phyloP scores from a whole-genome alignment of 179 eudicot genomes.

The Camellia oleifera region DNA sequence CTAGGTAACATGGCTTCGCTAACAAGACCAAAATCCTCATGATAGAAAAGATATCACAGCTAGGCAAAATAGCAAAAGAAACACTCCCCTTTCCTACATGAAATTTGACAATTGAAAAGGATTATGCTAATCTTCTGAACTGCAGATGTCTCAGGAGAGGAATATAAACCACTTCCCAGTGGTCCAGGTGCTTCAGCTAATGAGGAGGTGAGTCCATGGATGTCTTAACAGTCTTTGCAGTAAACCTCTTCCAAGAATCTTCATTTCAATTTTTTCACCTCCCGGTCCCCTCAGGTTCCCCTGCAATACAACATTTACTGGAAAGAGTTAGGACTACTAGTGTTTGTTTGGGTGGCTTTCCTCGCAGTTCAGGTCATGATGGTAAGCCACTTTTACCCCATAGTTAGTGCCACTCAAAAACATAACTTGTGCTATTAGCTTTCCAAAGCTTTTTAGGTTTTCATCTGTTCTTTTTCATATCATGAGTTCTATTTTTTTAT shows the following conservation, averaged over 20 bases:
- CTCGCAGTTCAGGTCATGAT: constrained; percentile 51
- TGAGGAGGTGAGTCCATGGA: constrained; percentile 28
- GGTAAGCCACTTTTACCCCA: constrained; percentile 24
- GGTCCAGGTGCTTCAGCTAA: constrained; percentile 39
- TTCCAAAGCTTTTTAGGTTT: too few species aligned
- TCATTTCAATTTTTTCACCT: neutral
- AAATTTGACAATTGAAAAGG: neutral
- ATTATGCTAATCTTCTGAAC: neutral
- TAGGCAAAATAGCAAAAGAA: neutral
- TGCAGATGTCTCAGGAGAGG: constrained; percentile 33
- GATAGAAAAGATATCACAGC: too few species aligned
- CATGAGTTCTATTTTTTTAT: neutral
- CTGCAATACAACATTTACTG: constrained; percentile 42
- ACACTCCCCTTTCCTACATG: too few species aligned
- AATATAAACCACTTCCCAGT: constrained; percentile 53
- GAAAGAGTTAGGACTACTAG: constrained; percentile 55
- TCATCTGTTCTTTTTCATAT: too few species aligned
- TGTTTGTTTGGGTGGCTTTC: constrained; percentile 58
- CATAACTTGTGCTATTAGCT: too few species aligned
- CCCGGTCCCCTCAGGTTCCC: constrained; percentile 32
- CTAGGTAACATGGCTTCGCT: too few species aligned
- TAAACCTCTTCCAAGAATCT: neutral
- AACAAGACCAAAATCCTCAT: too few species aligned
- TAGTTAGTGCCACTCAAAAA: too few species aligned
- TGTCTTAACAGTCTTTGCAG: neutral